Evolutionary conservation across 1,284 basidiomycete genomes (phyloP).

Genomic region (Boletus smithii): DNA sequence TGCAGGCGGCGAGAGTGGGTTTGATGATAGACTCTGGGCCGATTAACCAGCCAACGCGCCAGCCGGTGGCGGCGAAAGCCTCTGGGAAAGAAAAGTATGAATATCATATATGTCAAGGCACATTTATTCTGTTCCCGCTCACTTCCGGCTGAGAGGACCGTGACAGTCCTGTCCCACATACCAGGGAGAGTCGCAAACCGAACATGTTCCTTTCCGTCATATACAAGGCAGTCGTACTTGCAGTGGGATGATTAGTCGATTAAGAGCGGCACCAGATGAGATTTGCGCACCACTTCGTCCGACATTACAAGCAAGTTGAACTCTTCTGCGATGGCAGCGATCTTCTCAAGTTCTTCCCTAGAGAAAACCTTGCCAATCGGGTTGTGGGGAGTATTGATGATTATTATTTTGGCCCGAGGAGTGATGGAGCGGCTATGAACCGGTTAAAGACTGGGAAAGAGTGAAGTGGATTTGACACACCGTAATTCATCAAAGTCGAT

Average conservation of each 20-base stretch:
- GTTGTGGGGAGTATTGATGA: constrained; percentile 95
- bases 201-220: constrained; percentile 84
- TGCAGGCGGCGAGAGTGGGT: constrained; percentile 86
- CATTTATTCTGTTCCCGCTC: constrained; percentile 30
- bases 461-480: constrained; percentile 37
- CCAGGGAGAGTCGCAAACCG: constrained; percentile 90
- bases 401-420: constrained; percentile 87
- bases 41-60: constrained; percentile 96
- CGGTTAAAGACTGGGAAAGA: neutral
- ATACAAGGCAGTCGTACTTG: constrained; percentile 93
- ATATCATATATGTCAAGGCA: neutral
- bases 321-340: constrained; percentile 87
- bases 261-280: neutral
- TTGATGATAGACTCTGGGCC: constrained; percentile 81
- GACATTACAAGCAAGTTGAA: constrained; percentile 91
- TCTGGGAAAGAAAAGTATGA: constrained; percentile 44
- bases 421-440: constrained; percentile 69
- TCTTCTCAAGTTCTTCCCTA: constrained; percentile 74
- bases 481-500: constrained; percentile 84
- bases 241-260: constrained; percentile 1
- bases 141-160: constrained; percentile 80
- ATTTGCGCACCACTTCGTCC: constrained; percentile 87
- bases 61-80: constrained; percentile 97
- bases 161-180: constrained; percentile 97
- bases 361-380: constrained; percentile 95